Conservation (phyloP, 306 rosid genomes). For the Aeschynomene evenia region DNA sequence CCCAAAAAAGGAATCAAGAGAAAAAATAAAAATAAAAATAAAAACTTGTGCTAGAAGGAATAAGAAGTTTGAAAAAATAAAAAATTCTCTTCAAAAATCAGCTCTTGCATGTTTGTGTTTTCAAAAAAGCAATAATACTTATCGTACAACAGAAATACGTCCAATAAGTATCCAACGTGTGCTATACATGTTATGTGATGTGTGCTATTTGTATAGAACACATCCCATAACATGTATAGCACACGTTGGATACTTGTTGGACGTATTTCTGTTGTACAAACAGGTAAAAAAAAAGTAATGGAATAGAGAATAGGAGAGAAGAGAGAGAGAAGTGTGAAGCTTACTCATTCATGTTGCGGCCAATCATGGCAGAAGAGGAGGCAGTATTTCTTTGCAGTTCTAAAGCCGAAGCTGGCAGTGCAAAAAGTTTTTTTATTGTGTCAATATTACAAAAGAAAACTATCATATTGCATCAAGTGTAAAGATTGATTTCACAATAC, state of each 20-base stretch:
- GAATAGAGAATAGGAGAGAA: too few species aligned
- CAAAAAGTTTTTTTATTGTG: conserved; percentile 30
- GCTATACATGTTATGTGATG: too few species aligned
- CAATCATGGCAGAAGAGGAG: conserved; percentile 79
- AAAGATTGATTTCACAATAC: conserved; percentile 28
- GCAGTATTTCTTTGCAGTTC: conserved; percentile 85
- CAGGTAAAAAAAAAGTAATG: background rate
- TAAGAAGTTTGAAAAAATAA: too few species aligned
- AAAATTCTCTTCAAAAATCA: conserved; percentile 4
- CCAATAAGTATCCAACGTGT: too few species aligned
- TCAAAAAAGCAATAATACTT: too few species aligned
- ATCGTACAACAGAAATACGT: too few species aligned
- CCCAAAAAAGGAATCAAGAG: conserved; percentile 21
- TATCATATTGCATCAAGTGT: conserved; percentile 29
- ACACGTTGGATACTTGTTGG: too few species aligned
- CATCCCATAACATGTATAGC: too few species aligned
- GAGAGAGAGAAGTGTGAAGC: conserved; percentile 22
- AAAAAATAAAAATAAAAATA: too few species aligned
- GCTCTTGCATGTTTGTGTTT: background rate
- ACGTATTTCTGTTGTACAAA: too few species aligned
- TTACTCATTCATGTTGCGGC: conserved; percentile 96
- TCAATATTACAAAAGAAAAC: conserved; percentile 30
- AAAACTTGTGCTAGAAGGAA: background rate
- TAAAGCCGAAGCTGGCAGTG: conserved; percentile 68
- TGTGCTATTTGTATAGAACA: too few species aligned